phyloP scores from a whole-genome alignment of 331 rosid genomes.

The Rosa hybrid region DNA sequence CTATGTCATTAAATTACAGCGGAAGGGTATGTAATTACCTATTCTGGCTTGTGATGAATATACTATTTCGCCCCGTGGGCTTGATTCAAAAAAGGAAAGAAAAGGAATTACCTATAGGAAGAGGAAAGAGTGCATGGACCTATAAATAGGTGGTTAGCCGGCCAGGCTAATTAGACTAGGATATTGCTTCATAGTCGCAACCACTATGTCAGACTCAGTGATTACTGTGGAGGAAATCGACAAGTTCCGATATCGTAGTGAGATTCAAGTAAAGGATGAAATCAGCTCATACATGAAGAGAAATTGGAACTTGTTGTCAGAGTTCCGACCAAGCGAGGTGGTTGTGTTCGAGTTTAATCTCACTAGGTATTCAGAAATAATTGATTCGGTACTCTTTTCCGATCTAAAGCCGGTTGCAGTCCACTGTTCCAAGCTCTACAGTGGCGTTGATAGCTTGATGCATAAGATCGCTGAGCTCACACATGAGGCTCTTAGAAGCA shows the following conservation, averaged over 20 bases:
- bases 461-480: not conserved
- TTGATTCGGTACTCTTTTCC: not conserved
- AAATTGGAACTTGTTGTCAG: not conserved
- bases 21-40: too few species aligned
- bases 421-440: not conserved
- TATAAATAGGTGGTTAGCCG: not conserved
- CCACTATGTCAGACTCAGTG: not conserved
- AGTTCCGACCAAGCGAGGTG: not conserved
- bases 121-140: constrained; percentile 1
- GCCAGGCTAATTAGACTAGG: not conserved
- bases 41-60: too few species aligned
- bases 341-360: not conserved
- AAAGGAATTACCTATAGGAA: not conserved
- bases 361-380: not conserved
- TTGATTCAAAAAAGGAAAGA: too few species aligned
- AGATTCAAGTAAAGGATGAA: not conserved
- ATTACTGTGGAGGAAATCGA: not conserved
- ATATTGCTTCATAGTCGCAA: not conserved
- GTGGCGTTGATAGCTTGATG: not conserved
- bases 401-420: not conserved
- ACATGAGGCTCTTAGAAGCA: not conserved
- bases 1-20: too few species aligned
- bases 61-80: too few species aligned
- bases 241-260: not conserved
- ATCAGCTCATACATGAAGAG: not conserved